phyloP scores from a whole-genome alignment of 2,329 filamentous ascomycete genomes.

The Torrubiellomyces zombiae region DNA sequence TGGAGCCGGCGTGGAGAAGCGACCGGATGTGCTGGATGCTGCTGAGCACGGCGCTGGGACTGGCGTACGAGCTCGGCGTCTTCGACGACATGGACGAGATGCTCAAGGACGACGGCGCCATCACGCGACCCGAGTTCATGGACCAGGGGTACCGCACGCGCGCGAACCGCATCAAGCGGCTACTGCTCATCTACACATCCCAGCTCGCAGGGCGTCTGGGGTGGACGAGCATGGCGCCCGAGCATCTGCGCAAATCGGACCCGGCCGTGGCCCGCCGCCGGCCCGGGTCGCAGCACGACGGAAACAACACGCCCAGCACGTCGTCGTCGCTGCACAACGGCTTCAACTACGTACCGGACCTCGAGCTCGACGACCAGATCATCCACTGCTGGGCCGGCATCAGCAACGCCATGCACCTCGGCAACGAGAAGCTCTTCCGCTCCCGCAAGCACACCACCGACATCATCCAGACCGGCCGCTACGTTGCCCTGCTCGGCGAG shows the following conservation, averaged over 20 bases:
- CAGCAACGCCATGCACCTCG: slow-evolving; percentile 79
- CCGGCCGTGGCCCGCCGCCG: slow-evolving; percentile 35
- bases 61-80: slow-evolving; percentile 87
- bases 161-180: slow-evolving; percentile 64
- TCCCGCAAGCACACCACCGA: slow-evolving; percentile 78
- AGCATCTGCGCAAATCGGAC: slow-evolving; percentile 41
- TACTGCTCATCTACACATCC: slow-evolving; percentile 80
- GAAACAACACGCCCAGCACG: slow-evolving; percentile 44
- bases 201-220: slow-evolving; percentile 87
- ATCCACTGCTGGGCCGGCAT: slow-evolving; percentile 89
- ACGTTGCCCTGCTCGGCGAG: slow-evolving; percentile 63
- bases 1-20: slow-evolving; percentile 87
- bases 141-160: slow-evolving; percentile 64
- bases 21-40: slow-evolving; percentile 98
- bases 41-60: slow-evolving; percentile 72
- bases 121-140: slow-evolving; percentile 49
- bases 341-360: slow-evolving; percentile 50
- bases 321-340: slow-evolving; percentile 39
- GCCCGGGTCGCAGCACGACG: slow-evolving; percentile 30
- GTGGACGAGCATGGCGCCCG: slow-evolving; percentile 85
- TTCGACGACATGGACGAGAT: slow-evolving; percentile 78
- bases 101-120: slow-evolving; percentile 38
- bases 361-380: slow-evolving; percentile 51
- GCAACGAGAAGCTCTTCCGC: slow-evolving; percentile 76
- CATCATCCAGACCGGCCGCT: slow-evolving; percentile 72